Evolutionary conservation across 2,329 filamentous ascomycete species (phyloP).

Genomic region (Magnaporthiopsis rhizophila): DNA sequence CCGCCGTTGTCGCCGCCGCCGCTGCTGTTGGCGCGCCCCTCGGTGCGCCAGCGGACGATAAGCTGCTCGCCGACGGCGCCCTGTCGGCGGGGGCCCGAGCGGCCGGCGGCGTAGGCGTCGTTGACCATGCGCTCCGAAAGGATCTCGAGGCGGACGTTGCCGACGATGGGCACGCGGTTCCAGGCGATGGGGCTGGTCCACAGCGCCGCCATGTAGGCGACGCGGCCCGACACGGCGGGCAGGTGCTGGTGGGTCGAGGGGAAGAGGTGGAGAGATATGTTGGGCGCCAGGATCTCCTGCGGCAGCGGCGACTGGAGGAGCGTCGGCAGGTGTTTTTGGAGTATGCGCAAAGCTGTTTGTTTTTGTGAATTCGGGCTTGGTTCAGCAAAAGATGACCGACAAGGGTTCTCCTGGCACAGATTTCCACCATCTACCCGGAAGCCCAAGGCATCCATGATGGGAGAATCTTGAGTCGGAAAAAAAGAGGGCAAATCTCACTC

Average conservation of each 20-base stretch:
- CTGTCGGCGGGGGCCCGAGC: constrained; percentile 26
- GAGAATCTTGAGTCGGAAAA: background rate
- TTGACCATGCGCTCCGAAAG: constrained; percentile 81
- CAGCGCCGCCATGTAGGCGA: constrained; percentile 85
- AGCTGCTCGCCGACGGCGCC: constrained; percentile 67
- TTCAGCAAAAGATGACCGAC: background rate
- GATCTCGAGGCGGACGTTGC: constrained; percentile 82
- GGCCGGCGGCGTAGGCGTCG: constrained; percentile 27
- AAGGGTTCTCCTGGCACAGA: too few species aligned
- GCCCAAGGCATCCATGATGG: background rate
- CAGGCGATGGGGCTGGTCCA: constrained; percentile 96
- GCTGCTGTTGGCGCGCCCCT: constrained; percentile 30
- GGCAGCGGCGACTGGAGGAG: constrained; percentile 60
- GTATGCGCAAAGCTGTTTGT: constrained; percentile 48
- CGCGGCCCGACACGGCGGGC: constrained; percentile 81
- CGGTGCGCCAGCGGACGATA: constrained; percentile 82
- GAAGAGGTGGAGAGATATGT: constrained; percentile 64
- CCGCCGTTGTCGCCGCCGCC: constrained; percentile 29
- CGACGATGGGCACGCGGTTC: constrained; percentile 85
- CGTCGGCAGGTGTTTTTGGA: constrained; percentile 59
- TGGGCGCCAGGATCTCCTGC: constrained; percentile 67
- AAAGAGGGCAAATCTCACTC: constrained; percentile 35
- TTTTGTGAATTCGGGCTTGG: background rate
- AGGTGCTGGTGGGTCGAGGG: constrained; percentile 78
- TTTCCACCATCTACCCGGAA: too few species aligned